Base-by-base conservation (phyloP, 768 basidiomycete genomes). In the Phylloporus arenicola region DNA sequence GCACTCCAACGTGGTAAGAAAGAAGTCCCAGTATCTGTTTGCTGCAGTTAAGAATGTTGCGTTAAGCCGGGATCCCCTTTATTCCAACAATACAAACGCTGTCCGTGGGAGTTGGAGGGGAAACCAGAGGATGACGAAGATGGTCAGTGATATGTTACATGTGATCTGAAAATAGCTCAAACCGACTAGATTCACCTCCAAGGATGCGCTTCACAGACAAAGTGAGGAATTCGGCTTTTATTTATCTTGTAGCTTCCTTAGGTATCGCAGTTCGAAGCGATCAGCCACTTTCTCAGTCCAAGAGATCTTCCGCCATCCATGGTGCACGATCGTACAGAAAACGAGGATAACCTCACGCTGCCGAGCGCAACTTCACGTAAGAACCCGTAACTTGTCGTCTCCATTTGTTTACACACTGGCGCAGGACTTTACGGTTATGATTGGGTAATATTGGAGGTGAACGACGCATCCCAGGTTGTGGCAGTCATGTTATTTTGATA, bases 41-140 rank as follows among this genome's bases (percentile, higher is more conserved):
- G 8, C 46, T 34, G 35, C 33, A 47, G 41, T 39, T 44, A n/a
- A 51, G 52, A 24, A 17, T 29, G 20, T 13, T 46, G 13, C 47
- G 25, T 4, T 20, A 22, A 95, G 92, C 87, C 89, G 27, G 92
- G 92, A 6, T 84, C 92, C 1, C 84, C 92, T 4, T 69, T 92
- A 20, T 96, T 96, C 61, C 92, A 96, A 63, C 76, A 85, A 12
- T 92, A 94, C 64, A 90, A 92, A 61, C 84, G 92, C 31, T 95
- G 92, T 67, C 87, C 84, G 37, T 96, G 92, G 92, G 83, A 87
- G 62, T 78, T 96, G 33, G 84, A 88, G 64, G 85, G 84, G 4
- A 71, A 69, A 45, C 86, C 86, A 22, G 88, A 90, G 66, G 88
- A 88, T 49, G 87, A 89, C 50, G 86, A 90, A 72, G 87, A 90